These are phyloP conservation scores for Selaginella moellendorffii DNA, from an alignment of 75 land plant species.

Conservation along the genomic window DNA sequence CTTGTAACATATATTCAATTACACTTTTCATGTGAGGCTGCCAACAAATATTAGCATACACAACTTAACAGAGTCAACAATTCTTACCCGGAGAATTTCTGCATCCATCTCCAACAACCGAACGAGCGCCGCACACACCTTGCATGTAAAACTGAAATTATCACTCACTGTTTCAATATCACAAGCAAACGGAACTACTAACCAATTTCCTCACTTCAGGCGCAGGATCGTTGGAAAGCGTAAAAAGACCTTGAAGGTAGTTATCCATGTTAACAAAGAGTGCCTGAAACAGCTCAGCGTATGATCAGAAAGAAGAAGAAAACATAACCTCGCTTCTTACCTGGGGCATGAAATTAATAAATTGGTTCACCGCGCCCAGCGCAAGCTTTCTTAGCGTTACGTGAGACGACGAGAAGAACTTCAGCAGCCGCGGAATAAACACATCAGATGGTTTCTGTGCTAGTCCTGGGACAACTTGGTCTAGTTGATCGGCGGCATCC, in stretches of 20 bases:
- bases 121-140: constrained; percentile 90
- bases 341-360: constrained; percentile 61
- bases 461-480: constrained; percentile 73
- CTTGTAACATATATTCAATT: constrained; percentile 86
- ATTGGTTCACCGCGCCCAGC: constrained; percentile 71
- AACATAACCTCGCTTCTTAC: constrained; percentile 31
- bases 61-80: not conserved
- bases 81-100: constrained; percentile 53
- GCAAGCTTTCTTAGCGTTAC: constrained; percentile 66
- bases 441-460: constrained; percentile 69
- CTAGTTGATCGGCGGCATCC: constrained; percentile 75
- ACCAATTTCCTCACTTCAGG: constrained; percentile 94
- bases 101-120: constrained; percentile 73
- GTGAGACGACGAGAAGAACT: constrained; percentile 88
- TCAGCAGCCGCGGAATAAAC: constrained; percentile 75
- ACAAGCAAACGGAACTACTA: not conserved
- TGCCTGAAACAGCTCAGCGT: constrained; percentile 33
- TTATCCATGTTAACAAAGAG: constrained; percentile 72
- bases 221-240: constrained; percentile 61
- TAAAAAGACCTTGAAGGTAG: constrained; percentile 84
- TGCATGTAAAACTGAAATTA: not conserved
- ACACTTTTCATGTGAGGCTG: constrained; percentile 91
- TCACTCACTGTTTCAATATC: not conserved
- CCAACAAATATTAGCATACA: constrained; percentile 5
- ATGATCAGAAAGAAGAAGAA: not conserved